Conservation (phyloP, 768 basidiomycete genomes). For the Russula virescens region DNA sequence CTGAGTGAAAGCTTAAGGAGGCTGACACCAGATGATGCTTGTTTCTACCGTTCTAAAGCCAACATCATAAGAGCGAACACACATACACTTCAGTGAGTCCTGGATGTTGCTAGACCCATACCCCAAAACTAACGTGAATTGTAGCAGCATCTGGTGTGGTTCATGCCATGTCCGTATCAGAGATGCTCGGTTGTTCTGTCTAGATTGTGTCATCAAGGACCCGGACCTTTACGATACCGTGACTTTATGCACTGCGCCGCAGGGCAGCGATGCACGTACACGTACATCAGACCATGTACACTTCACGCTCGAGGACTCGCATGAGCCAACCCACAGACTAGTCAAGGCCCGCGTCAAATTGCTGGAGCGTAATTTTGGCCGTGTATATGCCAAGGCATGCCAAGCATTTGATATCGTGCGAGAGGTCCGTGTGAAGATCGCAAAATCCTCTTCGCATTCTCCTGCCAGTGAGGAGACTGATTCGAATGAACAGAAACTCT, state of each 20-base stretch:
- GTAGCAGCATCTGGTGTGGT: constrained; percentile 26
- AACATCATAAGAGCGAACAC: constrained; percentile 25
- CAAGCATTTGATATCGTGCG: neutral
- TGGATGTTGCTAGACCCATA: neutral
- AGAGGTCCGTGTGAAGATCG: neutral
- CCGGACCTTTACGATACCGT: no score
- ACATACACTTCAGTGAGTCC: constrained; percentile 25
- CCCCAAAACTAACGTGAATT: neutral
- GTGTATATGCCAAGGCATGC: neutral
- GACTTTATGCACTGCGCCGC: constrained; percentile 9
- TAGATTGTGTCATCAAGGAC: constrained; percentile 28
- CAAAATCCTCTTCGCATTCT: neutral
- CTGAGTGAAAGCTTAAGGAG: constrained; percentile 17
- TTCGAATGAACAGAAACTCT: no score
- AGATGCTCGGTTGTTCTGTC: constrained; percentile 30
- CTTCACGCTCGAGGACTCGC: constrained; percentile 15
- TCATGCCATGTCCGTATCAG: constrained; percentile 29
- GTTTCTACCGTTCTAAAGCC: constrained; percentile 27
- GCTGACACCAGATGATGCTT: constrained; percentile 28
- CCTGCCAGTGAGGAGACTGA: no score
- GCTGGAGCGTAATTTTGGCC: neutral
- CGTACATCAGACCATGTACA: constrained; percentile 16
- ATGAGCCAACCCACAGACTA: neutral
- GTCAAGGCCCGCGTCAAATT: neutral
- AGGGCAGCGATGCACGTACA: constrained; percentile 23